Evolutionary conservation across 129 eudicot species (phyloP).

Genomic region (Glebionis coronaria): DNA sequence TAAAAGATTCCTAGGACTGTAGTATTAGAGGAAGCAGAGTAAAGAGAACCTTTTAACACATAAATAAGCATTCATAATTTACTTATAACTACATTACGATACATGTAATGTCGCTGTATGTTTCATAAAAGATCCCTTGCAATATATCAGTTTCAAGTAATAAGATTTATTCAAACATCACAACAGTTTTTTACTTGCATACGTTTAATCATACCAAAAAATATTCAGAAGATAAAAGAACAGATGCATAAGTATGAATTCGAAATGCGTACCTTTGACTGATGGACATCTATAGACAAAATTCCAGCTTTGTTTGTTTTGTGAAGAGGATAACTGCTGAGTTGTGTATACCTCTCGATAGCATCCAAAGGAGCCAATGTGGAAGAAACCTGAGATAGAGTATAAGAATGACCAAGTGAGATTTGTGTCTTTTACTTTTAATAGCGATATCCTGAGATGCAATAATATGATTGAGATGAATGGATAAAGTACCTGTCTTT

Average conservation of each 20-base stretch:
- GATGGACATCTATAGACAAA: constrained; percentile 70
- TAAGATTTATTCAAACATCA: too few relatives aligned
- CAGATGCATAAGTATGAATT: not conserved
- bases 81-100: too few relatives aligned
- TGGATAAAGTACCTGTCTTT: constrained; percentile 64
- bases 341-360: constrained; percentile 84
- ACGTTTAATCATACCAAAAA: too few relatives aligned
- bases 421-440: not conserved
- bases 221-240: too few relatives aligned
- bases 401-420: not conserved
- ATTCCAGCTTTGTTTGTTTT: constrained; percentile 92
- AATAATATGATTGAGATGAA: not conserved
- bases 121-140: too few relatives aligned
- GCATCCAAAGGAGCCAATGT: constrained; percentile 78
- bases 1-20: too few relatives aligned
- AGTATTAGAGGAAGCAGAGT: too few relatives aligned
- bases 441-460: not conserved
- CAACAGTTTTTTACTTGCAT: too few relatives aligned
- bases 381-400: constrained; percentile 58
- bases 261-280: constrained; percentile 58
- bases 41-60: too few relatives aligned
- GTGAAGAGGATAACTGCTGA: constrained; percentile 84
- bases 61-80: too few relatives aligned
- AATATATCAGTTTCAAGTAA: too few relatives aligned
- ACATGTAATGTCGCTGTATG: too few relatives aligned